Conservation (phyloP, 495 filamentous ascomycete species). For the Mytilinidion resinicola region DNA sequence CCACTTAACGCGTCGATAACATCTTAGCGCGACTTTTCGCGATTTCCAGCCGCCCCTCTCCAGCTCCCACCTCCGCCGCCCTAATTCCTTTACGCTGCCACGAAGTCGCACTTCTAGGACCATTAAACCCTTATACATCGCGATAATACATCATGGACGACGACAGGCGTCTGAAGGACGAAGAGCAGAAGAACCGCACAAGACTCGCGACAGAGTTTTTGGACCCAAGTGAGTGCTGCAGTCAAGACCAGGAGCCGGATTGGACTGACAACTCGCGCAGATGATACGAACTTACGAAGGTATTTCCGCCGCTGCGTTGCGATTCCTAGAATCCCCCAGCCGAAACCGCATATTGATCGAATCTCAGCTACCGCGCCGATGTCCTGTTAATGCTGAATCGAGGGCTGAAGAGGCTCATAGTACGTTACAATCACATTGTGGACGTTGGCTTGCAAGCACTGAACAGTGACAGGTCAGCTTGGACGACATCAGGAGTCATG, state of each 20-base stretch:
- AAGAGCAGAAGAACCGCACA: constrained; percentile 11
- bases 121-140: too few relatives aligned
- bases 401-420: constrained; percentile 20
- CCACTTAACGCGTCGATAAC: too few relatives aligned
- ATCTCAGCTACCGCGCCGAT: constrained; percentile 23
- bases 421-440: constrained; percentile 1
- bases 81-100: too few relatives aligned
- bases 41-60: too few relatives aligned
- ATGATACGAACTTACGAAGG: constrained; percentile 19
- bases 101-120: too few relatives aligned
- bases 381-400: constrained; percentile 29
- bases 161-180: constrained; percentile 14
- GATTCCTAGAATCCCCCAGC: neutral
- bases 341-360: constrained; percentile 9
- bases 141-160: neutral
- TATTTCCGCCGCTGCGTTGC: neutral
- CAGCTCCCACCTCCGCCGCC: too few relatives aligned
- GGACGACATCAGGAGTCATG: constrained; percentile 89
- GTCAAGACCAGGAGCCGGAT: neutral
- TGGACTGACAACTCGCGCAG: constrained; percentile 9
- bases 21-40: too few relatives aligned
- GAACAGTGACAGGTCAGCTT: constrained; percentile 64
- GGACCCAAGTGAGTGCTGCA: constrained; percentile 22
- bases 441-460: neutral
- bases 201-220: constrained; percentile 24